These are phyloP conservation scores for Lodderomyces orthopsilosis DNA, from an alignment of 1,139 yeast genomes.

Conservation along the genomic window DNA sequence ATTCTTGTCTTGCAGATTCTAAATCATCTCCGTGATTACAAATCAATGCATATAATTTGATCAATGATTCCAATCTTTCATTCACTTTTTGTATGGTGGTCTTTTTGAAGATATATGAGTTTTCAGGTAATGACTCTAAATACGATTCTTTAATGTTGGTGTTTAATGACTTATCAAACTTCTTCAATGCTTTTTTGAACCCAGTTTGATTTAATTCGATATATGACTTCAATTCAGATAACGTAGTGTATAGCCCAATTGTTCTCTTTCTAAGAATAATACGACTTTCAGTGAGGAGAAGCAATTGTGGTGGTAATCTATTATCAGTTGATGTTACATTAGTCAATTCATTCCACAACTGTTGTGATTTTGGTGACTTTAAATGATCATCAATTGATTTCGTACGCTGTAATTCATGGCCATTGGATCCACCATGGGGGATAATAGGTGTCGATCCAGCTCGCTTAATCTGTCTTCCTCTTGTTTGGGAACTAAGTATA, in stretches of 20 bases:
- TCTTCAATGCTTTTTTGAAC: slow-evolving; percentile 64
- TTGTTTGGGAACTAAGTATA: slow-evolving; percentile 2
- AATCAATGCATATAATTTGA: slow-evolving; percentile 39
- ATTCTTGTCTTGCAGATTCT: slow-evolving; percentile 44
- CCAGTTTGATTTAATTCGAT: slow-evolving; percentile 68
- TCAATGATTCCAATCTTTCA: slow-evolving; percentile 34
- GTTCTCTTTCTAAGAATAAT: slow-evolving; percentile 56
- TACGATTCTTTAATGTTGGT: slow-evolving; percentile 40
- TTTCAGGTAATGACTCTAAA: slow-evolving; percentile 29
- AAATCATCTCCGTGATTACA: slow-evolving; percentile 42
- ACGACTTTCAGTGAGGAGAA: slow-evolving; percentile 41
- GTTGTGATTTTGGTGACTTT: slow-evolving; percentile 37
- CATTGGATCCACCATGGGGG: slow-evolving; percentile 5
- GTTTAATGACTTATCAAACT: slow-evolving; percentile 62
- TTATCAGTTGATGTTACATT: slow-evolving; percentile 16
- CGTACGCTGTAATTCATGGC: slow-evolving; percentile 19
- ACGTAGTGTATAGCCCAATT: slow-evolving; percentile 54
- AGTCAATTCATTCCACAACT: slow-evolving; percentile 33
- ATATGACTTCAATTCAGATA: slow-evolving; percentile 64
- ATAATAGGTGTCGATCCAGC: slow-evolving; percentile 13
- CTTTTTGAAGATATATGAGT: slow-evolving; percentile 34
- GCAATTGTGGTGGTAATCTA: slow-evolving; percentile 39
- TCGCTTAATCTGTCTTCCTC: slow-evolving; percentile 10
- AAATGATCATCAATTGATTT: slow-evolving; percentile 39
- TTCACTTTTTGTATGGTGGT: slow-evolving; percentile 47